Percentiles rank a stretch among this genome's conserved stretches.
Evolutionary conservation across 176 grass and related monocot genomes (phyloP).

Genomic region (Oryza australiensis): DNA sequence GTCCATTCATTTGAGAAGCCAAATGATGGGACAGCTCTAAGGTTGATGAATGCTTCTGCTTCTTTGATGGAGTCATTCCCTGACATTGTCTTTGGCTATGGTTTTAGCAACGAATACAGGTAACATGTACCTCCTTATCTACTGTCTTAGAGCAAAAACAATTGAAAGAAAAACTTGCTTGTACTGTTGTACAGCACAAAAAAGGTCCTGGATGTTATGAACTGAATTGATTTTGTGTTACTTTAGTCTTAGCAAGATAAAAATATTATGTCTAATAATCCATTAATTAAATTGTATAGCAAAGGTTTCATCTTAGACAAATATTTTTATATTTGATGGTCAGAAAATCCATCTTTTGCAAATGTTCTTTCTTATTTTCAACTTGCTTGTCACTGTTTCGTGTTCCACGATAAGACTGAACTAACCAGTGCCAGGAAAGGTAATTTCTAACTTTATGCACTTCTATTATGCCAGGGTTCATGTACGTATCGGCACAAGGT

Average conservation of each 20-base stretch:
- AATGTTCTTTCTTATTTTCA: constrained; percentile 18
- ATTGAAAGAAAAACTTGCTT: constrained; percentile 8
- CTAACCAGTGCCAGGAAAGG: constrained; percentile 67
- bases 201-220: constrained; percentile 5
- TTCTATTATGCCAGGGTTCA: background rate
- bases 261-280: constrained; percentile 8
- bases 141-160: background rate
- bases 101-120: constrained; percentile 84
- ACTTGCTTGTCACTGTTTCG: constrained; percentile 63
- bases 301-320: background rate
- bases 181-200: background rate
- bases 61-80: constrained; percentile 64
- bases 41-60: constrained; percentile 74
- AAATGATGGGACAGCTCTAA: constrained; percentile 69
- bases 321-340: background rate
- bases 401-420: constrained; percentile 63
- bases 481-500: no score
- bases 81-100: constrained; percentile 76
- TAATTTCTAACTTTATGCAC: constrained; percentile 26
- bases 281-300: background rate
- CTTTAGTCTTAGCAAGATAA: constrained; percentile 4
- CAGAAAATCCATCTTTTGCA: background rate
- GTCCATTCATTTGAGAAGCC: constrained; percentile 79
- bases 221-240: background rate
- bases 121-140: constrained; percentile 19